A percentile compares a stretch with the other conserved stretches of the same genome.
phyloP scores from a whole-genome alignment of 192 early-diverging fungal genomes.

The Obelidium mucronatum region DNA sequence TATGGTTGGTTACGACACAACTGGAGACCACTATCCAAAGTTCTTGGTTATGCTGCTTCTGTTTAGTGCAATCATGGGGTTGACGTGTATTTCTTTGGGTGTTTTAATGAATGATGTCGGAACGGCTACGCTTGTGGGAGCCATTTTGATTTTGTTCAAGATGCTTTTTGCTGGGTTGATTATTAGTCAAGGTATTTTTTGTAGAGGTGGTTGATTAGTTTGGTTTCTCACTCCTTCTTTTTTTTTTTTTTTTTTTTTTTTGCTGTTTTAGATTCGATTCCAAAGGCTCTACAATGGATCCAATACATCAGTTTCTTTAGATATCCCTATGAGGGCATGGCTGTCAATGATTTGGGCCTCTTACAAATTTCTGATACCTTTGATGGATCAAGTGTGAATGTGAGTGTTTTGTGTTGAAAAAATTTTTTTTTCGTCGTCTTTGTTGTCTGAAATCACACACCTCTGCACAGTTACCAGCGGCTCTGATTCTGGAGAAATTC shows the following conservation, averaged over 20 bases:
- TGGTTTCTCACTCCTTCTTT: background rate
- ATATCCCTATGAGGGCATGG: slow-evolving; percentile 77
- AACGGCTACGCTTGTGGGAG: slow-evolving; percentile 66
- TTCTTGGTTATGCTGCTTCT: slow-evolving; percentile 69
- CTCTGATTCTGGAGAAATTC: slow-evolving; percentile 51
- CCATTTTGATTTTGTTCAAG: slow-evolving; percentile 74
- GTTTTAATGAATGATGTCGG: slow-evolving; percentile 63
- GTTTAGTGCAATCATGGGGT: slow-evolving; percentile 68
- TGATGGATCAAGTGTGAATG: slow-evolving; percentile 42
- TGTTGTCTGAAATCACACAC: background rate
- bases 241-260: slow-evolving; percentile 6
- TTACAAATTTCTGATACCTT: slow-evolving; percentile 49
- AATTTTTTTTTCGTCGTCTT: slow-evolving; percentile 20
- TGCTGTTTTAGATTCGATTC: slow-evolving; percentile 53
- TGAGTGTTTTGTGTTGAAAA: slow-evolving; percentile 18
- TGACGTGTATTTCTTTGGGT: slow-evolving; percentile 66
- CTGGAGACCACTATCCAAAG: slow-evolving; percentile 57
- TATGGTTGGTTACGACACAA: slow-evolving; percentile 70
- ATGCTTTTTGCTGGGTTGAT: slow-evolving; percentile 82
- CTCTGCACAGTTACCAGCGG: slow-evolving; percentile 34
- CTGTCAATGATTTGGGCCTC: slow-evolving; percentile 62
- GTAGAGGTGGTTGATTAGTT: background rate
- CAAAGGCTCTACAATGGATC: slow-evolving; percentile 65
- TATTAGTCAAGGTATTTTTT: slow-evolving; percentile 62
- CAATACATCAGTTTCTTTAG: slow-evolving; percentile 77